Conservation (phyloP, 1,139 yeast genomes). For the Scheffersomyces quercinus region DNA sequence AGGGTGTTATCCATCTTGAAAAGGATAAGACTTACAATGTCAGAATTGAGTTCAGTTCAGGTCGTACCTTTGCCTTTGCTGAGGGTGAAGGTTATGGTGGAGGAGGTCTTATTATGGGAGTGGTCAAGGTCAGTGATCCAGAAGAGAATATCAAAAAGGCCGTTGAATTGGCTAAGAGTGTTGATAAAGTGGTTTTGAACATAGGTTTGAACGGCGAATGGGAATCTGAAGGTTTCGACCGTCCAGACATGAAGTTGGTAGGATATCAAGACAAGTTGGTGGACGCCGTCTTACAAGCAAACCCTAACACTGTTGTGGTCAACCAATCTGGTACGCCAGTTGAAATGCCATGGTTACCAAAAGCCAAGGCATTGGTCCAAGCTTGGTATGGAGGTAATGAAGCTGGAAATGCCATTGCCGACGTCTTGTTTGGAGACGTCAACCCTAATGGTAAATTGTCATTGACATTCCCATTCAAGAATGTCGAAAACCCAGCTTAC, state of each 20-base stretch:
- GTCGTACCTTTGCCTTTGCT: too few relatives aligned
- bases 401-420: conserved; percentile 27
- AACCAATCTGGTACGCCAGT: conserved; percentile 22
- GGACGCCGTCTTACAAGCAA: conserved; percentile 13
- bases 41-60: too few relatives aligned
- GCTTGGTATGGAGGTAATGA: conserved; percentile 26
- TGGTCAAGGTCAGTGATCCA: conserved; percentile 17
- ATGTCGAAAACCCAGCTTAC: conserved; percentile 46
- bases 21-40: too few relatives aligned
- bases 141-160: conserved; percentile 38
- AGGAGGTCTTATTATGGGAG: conserved; percentile 35
- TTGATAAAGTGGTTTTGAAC: conserved; percentile 47
- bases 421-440: conserved; percentile 26
- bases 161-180: conserved; percentile 40
- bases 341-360: conserved; percentile 17
- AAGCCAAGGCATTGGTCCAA: conserved; percentile 17
- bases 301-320: conserved; percentile 16
- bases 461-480: conserved; percentile 45
- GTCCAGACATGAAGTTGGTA: conserved; percentile 34
- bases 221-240: conserved; percentile 52
- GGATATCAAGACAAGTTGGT: conserved; percentile 16
- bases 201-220: conserved; percentile 48
- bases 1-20: too few relatives aligned
- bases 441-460: conserved; percentile 33
- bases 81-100: too few relatives aligned